Evolutionary conservation across 805 yeast species (phyloP).

Genomic region (Candida maesae): DNA sequence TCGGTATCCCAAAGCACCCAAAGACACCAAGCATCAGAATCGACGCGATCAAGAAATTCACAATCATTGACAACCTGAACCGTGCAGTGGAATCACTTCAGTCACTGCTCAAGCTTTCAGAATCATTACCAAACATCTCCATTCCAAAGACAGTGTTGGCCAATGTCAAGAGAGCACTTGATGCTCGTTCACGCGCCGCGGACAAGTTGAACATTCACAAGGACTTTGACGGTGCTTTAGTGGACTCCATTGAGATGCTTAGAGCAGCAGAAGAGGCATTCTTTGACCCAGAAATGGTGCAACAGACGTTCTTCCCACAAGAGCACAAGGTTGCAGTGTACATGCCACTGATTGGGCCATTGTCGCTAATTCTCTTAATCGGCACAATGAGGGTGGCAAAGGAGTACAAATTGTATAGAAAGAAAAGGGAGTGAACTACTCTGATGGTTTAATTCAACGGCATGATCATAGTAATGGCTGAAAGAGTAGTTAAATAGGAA

Average conservation of each 20-base stretch:
- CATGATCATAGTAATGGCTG: too few relatives aligned
- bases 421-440: constrained; percentile 10
- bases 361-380: constrained; percentile 56
- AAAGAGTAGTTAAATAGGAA: too few relatives aligned
- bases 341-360: constrained; percentile 85
- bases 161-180: constrained; percentile 52
- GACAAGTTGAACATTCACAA: constrained; percentile 20
- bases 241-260: constrained; percentile 45
- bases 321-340: constrained; percentile 95
- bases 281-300: constrained; percentile 92
- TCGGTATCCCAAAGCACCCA: constrained; percentile 64
- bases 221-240: constrained; percentile 49
- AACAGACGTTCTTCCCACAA: constrained; percentile 90
- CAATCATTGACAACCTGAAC: constrained; percentile 53
- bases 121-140: constrained; percentile 72
- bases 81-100: constrained; percentile 65
- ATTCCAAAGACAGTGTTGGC: constrained; percentile 69
- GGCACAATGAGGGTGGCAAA: constrained; percentile 45
- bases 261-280: constrained; percentile 60
- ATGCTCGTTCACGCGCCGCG: constrained; percentile 31
- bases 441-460: neutral
- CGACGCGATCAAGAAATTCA: constrained; percentile 61
- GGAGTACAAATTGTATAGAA: constrained; percentile 30
- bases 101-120: constrained; percentile 66
- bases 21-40: constrained; percentile 58